These are phyloP conservation scores for Ascochyta rabiei DNA, from an alignment of 2,329 filamentous ascomycete species.

Conservation along the genomic window DNA sequence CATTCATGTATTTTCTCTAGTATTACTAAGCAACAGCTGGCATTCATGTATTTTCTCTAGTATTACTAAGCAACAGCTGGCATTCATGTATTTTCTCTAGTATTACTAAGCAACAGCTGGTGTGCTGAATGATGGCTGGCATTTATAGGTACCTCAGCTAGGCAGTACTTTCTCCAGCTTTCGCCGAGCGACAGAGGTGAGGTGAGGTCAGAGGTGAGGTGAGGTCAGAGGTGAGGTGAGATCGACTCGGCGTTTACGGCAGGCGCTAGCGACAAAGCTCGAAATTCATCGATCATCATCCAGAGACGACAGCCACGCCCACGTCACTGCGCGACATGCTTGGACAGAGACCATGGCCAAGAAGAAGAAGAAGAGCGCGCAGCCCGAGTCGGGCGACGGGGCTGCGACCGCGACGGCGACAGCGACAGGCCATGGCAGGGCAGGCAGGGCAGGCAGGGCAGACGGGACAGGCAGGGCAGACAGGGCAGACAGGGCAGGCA, in stretches of 20 bases:
- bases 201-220: not conserved
- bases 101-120: not conserved
- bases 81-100: not conserved
- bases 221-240: not conserved
- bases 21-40: not conserved
- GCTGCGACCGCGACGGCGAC: not conserved
- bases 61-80: not conserved
- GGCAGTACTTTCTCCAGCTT: too few species aligned
- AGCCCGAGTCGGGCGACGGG: not conserved
- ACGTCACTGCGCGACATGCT: slow-evolving; percentile 9
- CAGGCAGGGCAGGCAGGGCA: not conserved
- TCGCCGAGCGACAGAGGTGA: too few species aligned
- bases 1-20: not conserved
- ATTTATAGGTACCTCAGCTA: too few species aligned
- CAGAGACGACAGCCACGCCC: not conserved
- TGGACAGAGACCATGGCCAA: slow-evolving; percentile 27
- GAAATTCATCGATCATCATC: slow-evolving; percentile 11
- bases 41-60: not conserved
- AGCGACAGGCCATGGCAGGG: not conserved
- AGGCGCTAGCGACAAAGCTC: slow-evolving; percentile 3
- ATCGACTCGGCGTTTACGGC: not conserved
- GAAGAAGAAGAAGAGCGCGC: slow-evolving; percentile 44
- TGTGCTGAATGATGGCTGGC: not conserved
- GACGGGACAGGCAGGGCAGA: not conserved
- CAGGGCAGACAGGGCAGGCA: not conserved